Evolutionary conservation across 164 flowering plant genomes (phyloP).

Genomic region (Pachysandra terminalis): DNA sequence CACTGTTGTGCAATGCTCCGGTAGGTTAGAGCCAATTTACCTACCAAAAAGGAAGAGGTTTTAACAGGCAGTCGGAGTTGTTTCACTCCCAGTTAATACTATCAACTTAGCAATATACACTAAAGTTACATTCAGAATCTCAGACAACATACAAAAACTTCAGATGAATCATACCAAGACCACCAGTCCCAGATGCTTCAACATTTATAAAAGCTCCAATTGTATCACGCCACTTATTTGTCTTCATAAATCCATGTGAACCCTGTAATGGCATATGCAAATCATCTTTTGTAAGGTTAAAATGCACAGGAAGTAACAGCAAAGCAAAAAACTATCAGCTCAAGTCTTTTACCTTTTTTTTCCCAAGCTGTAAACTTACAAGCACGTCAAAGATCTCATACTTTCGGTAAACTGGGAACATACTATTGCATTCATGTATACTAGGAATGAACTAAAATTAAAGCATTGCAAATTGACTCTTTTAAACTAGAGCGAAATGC

Average conservation of each 20-base stretch:
- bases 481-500: background rate
- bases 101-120: background rate
- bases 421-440: background rate
- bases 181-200: conserved; percentile 96
- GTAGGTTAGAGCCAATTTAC: background rate
- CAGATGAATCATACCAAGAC: conserved; percentile 50
- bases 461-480: background rate
- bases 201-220: conserved; percentile 91
- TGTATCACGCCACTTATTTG: conserved; percentile 77
- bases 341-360: background rate
- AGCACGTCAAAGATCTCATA: background rate
- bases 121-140: background rate
- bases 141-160: background rate
- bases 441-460: background rate
- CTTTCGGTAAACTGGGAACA: background rate
- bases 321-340: background rate
- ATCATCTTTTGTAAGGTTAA: background rate
- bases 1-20: background rate
- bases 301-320: background rate
- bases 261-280: conserved; percentile 47
- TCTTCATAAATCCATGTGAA: conserved; percentile 90
- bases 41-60: background rate
- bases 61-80: background rate
- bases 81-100: background rate
- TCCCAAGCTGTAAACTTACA: background rate